phyloP scores from a whole-genome alignment of 306 rosid genomes.

The Prunus mongolica region DNA sequence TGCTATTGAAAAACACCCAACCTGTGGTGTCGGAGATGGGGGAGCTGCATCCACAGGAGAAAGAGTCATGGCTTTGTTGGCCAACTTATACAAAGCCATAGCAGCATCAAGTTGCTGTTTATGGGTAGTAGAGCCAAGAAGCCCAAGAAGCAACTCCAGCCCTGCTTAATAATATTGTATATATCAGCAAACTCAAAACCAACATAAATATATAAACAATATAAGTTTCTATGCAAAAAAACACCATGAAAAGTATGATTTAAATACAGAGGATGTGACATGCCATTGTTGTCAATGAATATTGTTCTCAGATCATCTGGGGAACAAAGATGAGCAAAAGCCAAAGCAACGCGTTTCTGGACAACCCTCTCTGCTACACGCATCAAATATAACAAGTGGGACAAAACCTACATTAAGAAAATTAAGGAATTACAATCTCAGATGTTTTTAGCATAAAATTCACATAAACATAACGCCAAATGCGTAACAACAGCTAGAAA shows the following conservation, averaged over 20 bases:
- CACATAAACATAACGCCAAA: not conserved
- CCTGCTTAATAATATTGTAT: slow-evolving; percentile 46
- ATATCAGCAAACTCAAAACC: slow-evolving; percentile 23
- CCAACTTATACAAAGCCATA: slow-evolving; percentile 78
- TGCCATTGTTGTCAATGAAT: slow-evolving; percentile 79
- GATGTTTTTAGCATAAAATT: slow-evolving; percentile 9
- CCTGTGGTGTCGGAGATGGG: slow-evolving; percentile 98
- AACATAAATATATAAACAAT: not conserved
- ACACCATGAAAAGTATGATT: slow-evolving; percentile 14
- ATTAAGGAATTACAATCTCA: slow-evolving; percentile 27
- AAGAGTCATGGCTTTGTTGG: slow-evolving; percentile 68
- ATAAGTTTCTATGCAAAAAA: slow-evolving; percentile 14
- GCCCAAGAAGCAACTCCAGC: slow-evolving; percentile 84
- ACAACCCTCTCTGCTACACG: slow-evolving; percentile 75
- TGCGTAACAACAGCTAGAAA: slow-evolving; percentile 3
- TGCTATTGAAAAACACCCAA: slow-evolving; percentile 12
- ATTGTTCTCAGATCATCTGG: slow-evolving; percentile 73
- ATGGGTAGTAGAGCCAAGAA: slow-evolving; percentile 62
- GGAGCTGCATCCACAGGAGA: slow-evolving; percentile 96
- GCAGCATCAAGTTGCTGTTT: slow-evolving; percentile 97
- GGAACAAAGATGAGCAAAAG: slow-evolving; percentile 94
- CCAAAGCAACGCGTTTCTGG: slow-evolving; percentile 87
- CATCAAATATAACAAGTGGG: slow-evolving; percentile 82
- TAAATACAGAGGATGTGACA: slow-evolving; percentile 19
- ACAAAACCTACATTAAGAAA: slow-evolving; percentile 66